Evolutionary conservation across 345 rosid genomes (phyloP).

Genomic region (Hibiscus mutabilis): DNA sequence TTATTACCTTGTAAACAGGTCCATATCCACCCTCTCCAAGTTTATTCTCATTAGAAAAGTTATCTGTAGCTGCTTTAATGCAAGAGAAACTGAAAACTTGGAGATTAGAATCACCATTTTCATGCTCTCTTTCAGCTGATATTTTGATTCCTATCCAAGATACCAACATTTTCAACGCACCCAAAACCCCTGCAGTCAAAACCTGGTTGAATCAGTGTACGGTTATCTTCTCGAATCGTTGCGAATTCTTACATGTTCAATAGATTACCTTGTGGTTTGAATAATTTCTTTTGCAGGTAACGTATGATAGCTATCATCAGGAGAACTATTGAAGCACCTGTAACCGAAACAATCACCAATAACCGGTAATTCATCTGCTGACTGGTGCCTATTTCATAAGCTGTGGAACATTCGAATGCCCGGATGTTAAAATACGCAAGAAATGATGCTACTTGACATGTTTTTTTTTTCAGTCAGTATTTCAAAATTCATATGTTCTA

Average conservation of each 20-base stretch:
- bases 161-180: not conserved
- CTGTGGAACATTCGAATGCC: not conserved
- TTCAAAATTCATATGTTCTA: not conserved
- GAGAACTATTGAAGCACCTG: not conserved
- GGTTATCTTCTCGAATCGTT: not conserved
- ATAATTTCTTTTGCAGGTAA: not conserved
- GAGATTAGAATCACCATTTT: not conserved
- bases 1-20: slow-evolving; percentile 8
- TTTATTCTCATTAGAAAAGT: slow-evolving; percentile 15
- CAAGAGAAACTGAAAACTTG: not conserved
- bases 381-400: not conserved
- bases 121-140: not conserved
- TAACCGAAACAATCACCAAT: not conserved
- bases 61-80: slow-evolving; percentile 8
- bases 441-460: not conserved
- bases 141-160: not conserved
- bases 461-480: not conserved
- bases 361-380: not conserved
- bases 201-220: not conserved
- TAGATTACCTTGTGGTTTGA: not conserved
- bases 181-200: not conserved
- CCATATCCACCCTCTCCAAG: slow-evolving; percentile 22
- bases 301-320: not conserved
- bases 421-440: not conserved
- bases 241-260: not conserved